Conservation (phyloP, 1,284 basidiomycete genomes). For the Moniliella sp. region DNA sequence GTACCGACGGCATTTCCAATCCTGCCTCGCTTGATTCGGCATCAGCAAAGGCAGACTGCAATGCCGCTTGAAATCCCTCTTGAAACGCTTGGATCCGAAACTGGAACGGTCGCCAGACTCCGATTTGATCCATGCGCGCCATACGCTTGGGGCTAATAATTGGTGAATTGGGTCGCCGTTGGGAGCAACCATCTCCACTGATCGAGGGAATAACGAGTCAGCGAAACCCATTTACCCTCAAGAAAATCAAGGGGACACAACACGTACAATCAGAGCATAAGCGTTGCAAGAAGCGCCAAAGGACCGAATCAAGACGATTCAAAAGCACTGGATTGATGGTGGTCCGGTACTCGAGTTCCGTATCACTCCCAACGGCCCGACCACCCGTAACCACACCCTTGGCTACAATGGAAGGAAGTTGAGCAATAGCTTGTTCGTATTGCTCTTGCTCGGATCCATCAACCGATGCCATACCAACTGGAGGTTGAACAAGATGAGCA, state of each 20-base stretch:
- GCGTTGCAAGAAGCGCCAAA: constrained; percentile 66
- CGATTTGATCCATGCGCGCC: constrained; percentile 45
- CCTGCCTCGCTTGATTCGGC: too few species aligned
- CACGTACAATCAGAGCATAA: constrained; percentile 69
- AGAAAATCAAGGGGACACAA: constrained; percentile 2
- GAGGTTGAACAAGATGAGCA: too few species aligned
- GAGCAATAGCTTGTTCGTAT: too few species aligned
- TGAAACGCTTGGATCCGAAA: constrained; percentile 98
- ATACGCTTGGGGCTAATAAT: constrained; percentile 62
- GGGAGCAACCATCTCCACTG: constrained; percentile 72
- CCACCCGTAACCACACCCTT: background rate
- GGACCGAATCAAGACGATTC: constrained; percentile 63
- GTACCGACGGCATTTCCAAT: constrained; percentile 46
- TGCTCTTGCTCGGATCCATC: too few species aligned
- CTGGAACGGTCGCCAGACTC: constrained; percentile 94
- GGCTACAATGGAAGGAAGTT: too few species aligned
- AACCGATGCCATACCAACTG: too few species aligned
- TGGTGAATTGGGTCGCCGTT: constrained; percentile 96
- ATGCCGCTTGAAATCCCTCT: constrained; percentile 77
- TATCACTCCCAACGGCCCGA: background rate
- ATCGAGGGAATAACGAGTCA: background rate
- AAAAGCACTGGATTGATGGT: constrained; percentile 49
- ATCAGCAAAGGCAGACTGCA: too few species aligned
- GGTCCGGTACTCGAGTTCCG: background rate
- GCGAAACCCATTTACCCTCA: constrained; percentile 1